Conservation (phyloP, 148 eudicot genomes). For the Rhododendron williamsianum region DNA sequence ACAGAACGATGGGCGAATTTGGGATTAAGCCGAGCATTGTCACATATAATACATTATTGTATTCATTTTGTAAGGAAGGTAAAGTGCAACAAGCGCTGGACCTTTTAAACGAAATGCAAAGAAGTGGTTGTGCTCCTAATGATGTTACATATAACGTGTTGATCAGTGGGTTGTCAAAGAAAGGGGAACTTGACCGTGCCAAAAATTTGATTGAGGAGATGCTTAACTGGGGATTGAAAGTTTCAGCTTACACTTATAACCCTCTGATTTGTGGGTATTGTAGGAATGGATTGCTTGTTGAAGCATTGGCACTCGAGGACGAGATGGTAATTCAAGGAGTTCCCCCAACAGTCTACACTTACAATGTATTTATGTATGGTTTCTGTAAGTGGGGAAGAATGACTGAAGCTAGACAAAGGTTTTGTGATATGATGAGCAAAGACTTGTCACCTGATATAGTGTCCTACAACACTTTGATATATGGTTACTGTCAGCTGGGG, state of each 20-base stretch:
- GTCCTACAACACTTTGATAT: slow-evolving; percentile 51
- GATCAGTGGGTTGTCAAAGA: slow-evolving; percentile 45
- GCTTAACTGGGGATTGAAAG: slow-evolving; percentile 35
- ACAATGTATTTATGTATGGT: slow-evolving; percentile 42
- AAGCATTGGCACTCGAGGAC: slow-evolving; percentile 33
- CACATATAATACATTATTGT: slow-evolving; percentile 54
- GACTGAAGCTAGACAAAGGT: slow-evolving; percentile 34
- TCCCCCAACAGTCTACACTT: slow-evolving; percentile 37
- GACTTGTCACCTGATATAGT: slow-evolving; percentile 40
- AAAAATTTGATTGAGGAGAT: slow-evolving; percentile 36
- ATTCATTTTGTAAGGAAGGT: slow-evolving; percentile 46
- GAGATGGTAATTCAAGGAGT: slow-evolving; percentile 48
- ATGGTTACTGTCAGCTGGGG: slow-evolving; percentile 50
- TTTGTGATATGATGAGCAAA: slow-evolving; percentile 37
- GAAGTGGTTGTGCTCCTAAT: slow-evolving; percentile 37
- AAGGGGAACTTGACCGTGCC: slow-evolving; percentile 41
- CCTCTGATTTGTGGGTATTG: slow-evolving; percentile 49
- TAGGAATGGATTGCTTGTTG: slow-evolving; percentile 35
- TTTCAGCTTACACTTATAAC: slow-evolving; percentile 46
- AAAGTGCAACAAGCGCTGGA: slow-evolving; percentile 34
- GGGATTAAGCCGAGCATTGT: slow-evolving; percentile 44
- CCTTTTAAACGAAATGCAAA: slow-evolving; percentile 41
- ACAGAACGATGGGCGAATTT: slow-evolving; percentile 31
- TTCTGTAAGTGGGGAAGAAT: slow-evolving; percentile 40
- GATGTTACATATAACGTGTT: slow-evolving; percentile 50